These are phyloP conservation scores for Pleurotus salmoneostramineus DNA, from an alignment of 768 basidiomycete species.

Conservation along the genomic window DNA sequence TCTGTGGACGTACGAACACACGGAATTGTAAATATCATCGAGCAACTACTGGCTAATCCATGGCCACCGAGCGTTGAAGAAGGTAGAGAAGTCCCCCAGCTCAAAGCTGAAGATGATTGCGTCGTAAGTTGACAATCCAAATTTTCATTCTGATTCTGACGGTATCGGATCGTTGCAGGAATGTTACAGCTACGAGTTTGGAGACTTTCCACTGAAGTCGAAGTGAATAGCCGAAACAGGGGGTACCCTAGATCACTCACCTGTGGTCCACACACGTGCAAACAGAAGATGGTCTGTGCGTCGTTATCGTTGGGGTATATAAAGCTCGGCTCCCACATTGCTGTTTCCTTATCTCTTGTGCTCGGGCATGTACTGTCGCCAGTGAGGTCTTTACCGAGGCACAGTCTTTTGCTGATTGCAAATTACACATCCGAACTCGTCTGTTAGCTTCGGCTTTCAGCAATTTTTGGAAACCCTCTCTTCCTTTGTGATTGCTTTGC, in stretches of 20 bases:
- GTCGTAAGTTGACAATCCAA: slow-evolving; percentile 43
- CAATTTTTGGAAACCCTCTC: slow-evolving; percentile 75
- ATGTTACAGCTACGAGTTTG: slow-evolving; percentile 62
- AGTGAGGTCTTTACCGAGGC: slow-evolving; percentile 96
- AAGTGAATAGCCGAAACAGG: no score
- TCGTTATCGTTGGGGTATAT: slow-evolving; percentile 32
- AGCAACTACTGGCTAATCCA: slow-evolving; percentile 61
- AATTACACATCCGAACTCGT: slow-evolving; percentile 97
- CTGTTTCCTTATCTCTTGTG: slow-evolving; percentile 71
- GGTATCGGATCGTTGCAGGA: slow-evolving; percentile 30
- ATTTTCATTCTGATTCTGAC: background rate
- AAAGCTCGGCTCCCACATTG: slow-evolving; percentile 14
- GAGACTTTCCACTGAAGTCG: slow-evolving; percentile 22
- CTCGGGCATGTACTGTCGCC: slow-evolving; percentile 94
- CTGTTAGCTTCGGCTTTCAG: slow-evolving; percentile 83
- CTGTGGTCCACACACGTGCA: background rate
- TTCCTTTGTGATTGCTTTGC: slow-evolving; percentile 21
- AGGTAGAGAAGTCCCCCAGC: slow-evolving; percentile 61
- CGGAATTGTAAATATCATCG: slow-evolving; percentile 75
- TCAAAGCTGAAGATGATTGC: slow-evolving; percentile 58
- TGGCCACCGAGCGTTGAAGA: slow-evolving; percentile 65
- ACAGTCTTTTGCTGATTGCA: slow-evolving; percentile 96
- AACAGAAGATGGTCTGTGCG: slow-evolving; percentile 52
- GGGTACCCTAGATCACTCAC: no score
- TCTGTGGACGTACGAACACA: slow-evolving; percentile 78